Evolutionary conservation across 176 grass and related monocot species (phyloP).

Genomic region (Phoenix roebelenii): DNA sequence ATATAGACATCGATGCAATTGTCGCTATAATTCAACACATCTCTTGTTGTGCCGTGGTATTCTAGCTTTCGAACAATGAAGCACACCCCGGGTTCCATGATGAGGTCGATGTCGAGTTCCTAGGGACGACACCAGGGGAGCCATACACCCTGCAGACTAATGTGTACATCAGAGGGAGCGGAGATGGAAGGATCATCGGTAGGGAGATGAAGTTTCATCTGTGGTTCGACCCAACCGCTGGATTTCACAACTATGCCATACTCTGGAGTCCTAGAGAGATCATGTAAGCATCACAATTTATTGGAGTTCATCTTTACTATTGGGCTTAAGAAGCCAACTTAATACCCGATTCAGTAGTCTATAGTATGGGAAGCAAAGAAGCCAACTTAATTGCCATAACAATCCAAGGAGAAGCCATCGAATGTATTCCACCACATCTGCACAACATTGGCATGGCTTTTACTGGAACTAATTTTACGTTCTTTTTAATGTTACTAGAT

Average conservation of each 20-base stretch:
- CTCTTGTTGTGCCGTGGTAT: too few species aligned
- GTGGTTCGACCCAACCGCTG: conserved; percentile 44
- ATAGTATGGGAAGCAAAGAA: too few species aligned
- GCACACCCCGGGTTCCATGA: conserved; percentile 57
- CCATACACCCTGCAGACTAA: conserved; percentile 77
- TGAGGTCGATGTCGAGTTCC: conserved; percentile 64
- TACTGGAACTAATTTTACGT: too few species aligned
- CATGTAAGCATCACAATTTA: conserved; percentile 20
- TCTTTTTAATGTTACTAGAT: too few species aligned
- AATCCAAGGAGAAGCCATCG: too few species aligned
- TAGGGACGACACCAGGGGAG: conserved; percentile 39
- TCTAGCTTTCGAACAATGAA: conserved; percentile 48
- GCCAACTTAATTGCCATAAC: too few species aligned
- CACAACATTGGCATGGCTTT: too few species aligned
- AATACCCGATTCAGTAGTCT: too few species aligned
- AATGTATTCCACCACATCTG: too few species aligned
- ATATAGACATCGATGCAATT: too few species aligned
- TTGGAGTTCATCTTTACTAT: not conserved
- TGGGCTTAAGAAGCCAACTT: not conserved
- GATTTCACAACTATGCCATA: conserved; percentile 36
- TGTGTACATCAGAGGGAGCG: conserved; percentile 51
- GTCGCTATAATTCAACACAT: too few species aligned
- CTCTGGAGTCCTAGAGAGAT: conserved; percentile 33
- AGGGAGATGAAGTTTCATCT: conserved; percentile 65
- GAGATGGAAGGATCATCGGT: conserved; percentile 41